Evolutionary conservation across 2,329 filamentous ascomycete species (phyloP), one percentile per base, ranked within the genome.

Genomic region (Fusarium solani-melongenae): DNA sequence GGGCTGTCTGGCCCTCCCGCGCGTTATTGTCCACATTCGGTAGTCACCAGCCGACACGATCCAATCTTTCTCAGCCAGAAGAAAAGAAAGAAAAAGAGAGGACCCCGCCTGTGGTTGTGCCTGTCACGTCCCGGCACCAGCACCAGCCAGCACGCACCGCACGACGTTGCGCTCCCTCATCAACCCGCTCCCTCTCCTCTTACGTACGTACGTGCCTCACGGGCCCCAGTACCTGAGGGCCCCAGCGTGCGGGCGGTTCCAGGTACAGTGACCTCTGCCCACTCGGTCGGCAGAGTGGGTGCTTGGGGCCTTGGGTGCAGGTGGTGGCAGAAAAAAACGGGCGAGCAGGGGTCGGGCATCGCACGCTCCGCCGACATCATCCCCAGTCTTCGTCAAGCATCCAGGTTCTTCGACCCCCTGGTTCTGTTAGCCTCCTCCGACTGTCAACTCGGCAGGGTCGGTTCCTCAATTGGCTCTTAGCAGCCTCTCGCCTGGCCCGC

Each of bases 381-480:
- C 76, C 76, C 75, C 69, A 71, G 74, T 76, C 69, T 53, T 63
- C 53, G 58, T 59, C 74, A 76, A 77, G 74, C 70, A 75, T 68
- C 76, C 69, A 73, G 74, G 76, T 73, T 76, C 66, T 60, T 76
- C 64, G 38, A 72, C 68, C 70, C 75, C 76, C 76, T 78, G 75
- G 67, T 69, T 73, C 68, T 78, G 71, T 75, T 78, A 78, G 76
- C 75, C 72, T 69, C 62, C 58, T 78, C 71, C 64, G 75, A 76
- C 76, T 78, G 76, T 78, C 73, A 77, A 78, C 71, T 76, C 76
- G 75, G 71, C 72, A 78, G 76, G 75, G 76, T 76, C 68, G 72
- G 73, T 78, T 77, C 67, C 51, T 78, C 76, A 78, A 78, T 76
- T 78, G 75, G 76, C 70, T 72, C 70, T 64, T 71, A 77, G 68